Base-by-base conservation (phyloP, 1,284 basidiomycete species). In the Pseudozyma sp. region DNA sequence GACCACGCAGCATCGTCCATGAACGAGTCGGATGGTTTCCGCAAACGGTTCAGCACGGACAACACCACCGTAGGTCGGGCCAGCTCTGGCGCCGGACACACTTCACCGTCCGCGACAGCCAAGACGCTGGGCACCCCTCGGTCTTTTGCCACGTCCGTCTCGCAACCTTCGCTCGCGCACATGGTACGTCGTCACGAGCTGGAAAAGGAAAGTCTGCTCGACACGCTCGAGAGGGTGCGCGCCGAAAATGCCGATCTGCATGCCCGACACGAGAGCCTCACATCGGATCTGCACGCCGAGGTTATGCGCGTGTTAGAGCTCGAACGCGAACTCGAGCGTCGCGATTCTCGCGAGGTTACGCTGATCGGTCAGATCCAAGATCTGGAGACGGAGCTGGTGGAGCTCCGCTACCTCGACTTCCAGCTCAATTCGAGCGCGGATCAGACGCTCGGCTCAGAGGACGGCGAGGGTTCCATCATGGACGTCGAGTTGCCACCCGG, bases 51-150 rank as follows among this genome's bases (percentile, higher is more conserved):
- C 54, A 74, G 71, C 48, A 65, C 33, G 31, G 71, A 74, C 62
- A 68, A 74, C 52, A 74, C 62, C 35, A 68, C 61, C 24, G 59
- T 66, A 42, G 67, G 67, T 43, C 69, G 65, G 47, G 53, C 62
- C 59, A 76, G 67, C 66, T 69, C 66, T 45, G 74, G 69, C 24
- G 70, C 54, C 52, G 74, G 74, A 53, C 75, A 77, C 53, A 78
- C 77, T 5, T 77, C 75, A 5, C 78, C 76, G 19, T 78, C 73
- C n/a, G 72, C 62, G 1, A 79, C 78, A 13, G 66, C 66, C 58
- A 78, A 78, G 67, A 78, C 78, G 51, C 73, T 70, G 2, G 76
- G 78, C 55, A 76, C 76, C 48, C 78, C 76, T 40, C 59, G 76
- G 37, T 79, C 75, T 45, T 65, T 64, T 51, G 62, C 61, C 51